Percentiles rank a stretch among this genome's conserved stretches.
These are phyloP conservation scores for Dactylellina cionopaga DNA, from an alignment of 2,329 filamentous ascomycete species.

Conservation along the genomic window DNA sequence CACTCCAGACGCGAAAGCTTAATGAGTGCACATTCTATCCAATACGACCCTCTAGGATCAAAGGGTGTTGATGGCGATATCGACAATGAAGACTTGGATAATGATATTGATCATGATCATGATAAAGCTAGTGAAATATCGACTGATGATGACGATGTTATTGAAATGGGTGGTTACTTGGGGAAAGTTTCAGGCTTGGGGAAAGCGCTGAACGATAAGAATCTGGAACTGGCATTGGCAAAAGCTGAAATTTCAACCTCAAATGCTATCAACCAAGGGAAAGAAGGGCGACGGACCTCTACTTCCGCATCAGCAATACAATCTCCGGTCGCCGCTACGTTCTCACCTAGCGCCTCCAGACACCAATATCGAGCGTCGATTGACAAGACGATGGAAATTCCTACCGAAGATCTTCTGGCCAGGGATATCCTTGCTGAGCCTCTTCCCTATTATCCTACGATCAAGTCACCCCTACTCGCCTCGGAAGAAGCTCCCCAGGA, in stretches of 20 bases:
- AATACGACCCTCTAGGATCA: constrained; percentile 39
- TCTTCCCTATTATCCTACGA: constrained; percentile 37
- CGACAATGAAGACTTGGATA: constrained; percentile 29
- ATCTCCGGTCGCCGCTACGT: constrained; percentile 21
- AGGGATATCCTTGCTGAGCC: constrained; percentile 40
- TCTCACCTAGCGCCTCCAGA: constrained; percentile 33
- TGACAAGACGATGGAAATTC: constrained; percentile 48
- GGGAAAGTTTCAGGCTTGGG: constrained; percentile 50
- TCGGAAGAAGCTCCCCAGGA: constrained; percentile 31
- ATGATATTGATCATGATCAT: constrained; percentile 38
- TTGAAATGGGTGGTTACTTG: constrained; percentile 47
- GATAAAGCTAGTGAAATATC: constrained; percentile 49
- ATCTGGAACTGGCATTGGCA: constrained; percentile 26
- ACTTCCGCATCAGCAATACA: constrained; percentile 46
- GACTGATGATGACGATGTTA: constrained; percentile 48
- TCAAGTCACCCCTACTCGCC: constrained; percentile 31
- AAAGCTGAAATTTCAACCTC: constrained; percentile 33
- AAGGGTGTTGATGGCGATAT: constrained; percentile 29
- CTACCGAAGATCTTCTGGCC: constrained; percentile 24
- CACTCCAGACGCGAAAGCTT: constrained; percentile 45
- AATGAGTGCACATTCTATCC: constrained; percentile 37
- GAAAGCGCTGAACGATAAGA: constrained; percentile 49
- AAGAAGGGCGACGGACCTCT: constrained; percentile 41
- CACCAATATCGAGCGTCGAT: constrained; percentile 47
- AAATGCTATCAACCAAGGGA: constrained; percentile 18